Evolutionary conservation across 202 grass and related monocot species (phyloP).

Genomic region (Cymbopogon flexuosus): DNA sequence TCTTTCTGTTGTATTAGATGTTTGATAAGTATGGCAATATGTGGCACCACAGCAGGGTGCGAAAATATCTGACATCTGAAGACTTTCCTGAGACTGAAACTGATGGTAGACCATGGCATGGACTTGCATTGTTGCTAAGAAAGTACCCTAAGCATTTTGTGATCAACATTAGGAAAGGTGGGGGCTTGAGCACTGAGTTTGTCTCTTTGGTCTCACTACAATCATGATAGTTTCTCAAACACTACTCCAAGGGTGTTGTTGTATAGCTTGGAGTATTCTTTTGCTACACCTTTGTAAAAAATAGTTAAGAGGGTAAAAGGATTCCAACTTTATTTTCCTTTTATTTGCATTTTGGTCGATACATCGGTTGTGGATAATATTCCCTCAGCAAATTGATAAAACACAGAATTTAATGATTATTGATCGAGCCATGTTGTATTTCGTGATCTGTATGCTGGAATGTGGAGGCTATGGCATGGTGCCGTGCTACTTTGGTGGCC

Average conservation of each 20-base stretch:
- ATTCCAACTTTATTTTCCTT: neutral
- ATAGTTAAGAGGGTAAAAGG: neutral
- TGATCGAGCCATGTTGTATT: neutral
- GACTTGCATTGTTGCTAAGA: conserved; percentile 53
- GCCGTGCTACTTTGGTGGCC: no score
- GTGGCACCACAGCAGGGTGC: conserved; percentile 77
- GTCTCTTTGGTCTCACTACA: conserved; percentile 60
- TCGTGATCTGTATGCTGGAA: no score
- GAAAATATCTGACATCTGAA: conserved; percentile 71
- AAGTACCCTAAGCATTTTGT: conserved; percentile 66
- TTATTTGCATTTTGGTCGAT: neutral
- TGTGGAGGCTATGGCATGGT: no score
- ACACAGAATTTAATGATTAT: neutral
- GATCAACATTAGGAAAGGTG: conserved; percentile 49
- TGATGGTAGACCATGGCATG: conserved; percentile 55
- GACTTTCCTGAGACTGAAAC: conserved; percentile 40
- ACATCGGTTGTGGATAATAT: neutral
- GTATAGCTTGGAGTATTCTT: conserved; percentile 19
- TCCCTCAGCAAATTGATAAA: neutral
- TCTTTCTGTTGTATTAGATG: conserved; percentile 34
- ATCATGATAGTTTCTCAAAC: conserved; percentile 29
- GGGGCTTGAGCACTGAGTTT: conserved; percentile 44
- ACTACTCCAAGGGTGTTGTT: neutral
- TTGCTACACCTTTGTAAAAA: conserved; percentile 13
- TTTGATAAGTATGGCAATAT: conserved; percentile 56